Percentiles rank a stretch among this genome's conserved stretches.
These are phyloP conservation scores for Rhynchospora pubera DNA, from an alignment of 176 grass and related monocot species.

Conservation along the genomic window DNA sequence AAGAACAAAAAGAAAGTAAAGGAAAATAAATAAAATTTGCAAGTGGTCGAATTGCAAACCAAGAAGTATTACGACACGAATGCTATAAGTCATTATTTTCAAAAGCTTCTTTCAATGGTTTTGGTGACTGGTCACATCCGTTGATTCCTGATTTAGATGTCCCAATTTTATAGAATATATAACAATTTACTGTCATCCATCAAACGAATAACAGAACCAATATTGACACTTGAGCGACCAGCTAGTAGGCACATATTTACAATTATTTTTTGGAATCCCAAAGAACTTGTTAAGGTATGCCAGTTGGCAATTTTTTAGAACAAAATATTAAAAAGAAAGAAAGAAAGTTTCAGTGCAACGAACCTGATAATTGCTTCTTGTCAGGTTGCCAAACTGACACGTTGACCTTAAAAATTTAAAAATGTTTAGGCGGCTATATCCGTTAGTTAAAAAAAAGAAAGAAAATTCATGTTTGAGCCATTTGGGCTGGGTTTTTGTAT, in stretches of 20 bases:
- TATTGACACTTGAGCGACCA: slow-evolving; percentile 10
- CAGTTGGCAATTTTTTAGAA: neutral
- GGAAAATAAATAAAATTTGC: neutral
- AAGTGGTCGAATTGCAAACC: neutral
- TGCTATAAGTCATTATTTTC: neutral
- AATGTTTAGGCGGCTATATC: neutral
- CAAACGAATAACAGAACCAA: neutral
- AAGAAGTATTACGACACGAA: neutral
- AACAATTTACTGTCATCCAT: slow-evolving; percentile 2
- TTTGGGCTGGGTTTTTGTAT: neutral
- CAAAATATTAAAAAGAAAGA: neutral
- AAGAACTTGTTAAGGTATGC: neutral
- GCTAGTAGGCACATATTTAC: too few species aligned
- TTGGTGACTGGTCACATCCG: slow-evolving; percentile 1
- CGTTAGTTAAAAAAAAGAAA: neutral
- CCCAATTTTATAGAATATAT: neutral
- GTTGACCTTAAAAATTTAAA: neutral
- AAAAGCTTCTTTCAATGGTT: neutral
- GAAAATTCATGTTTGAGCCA: neutral
- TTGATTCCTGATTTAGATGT: neutral
- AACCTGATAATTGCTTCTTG: neutral
- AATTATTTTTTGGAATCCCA: neutral
- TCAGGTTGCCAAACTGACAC: neutral
- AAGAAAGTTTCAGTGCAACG: slow-evolving; percentile 5
- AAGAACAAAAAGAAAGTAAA: neutral